Conservation (phyloP, 2,329 filamentous ascomycete species). For the Penicillium corylophilum region DNA sequence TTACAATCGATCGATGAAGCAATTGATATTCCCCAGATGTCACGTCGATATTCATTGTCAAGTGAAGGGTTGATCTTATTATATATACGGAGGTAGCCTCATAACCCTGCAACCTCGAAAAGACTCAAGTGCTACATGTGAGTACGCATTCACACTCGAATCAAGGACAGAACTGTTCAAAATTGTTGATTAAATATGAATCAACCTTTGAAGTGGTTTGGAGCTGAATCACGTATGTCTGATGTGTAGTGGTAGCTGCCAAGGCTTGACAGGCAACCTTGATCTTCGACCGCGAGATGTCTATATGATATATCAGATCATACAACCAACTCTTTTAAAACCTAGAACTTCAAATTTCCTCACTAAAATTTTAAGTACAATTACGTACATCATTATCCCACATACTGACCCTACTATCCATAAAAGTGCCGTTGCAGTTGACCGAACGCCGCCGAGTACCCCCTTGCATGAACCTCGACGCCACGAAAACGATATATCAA, state of each 20-base stretch:
- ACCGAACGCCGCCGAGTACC: background rate
- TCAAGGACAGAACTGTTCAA: no score
- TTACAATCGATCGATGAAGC: background rate
- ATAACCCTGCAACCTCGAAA: background rate
- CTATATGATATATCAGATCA: background rate
- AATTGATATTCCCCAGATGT: no score
- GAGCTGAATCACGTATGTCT: no score
- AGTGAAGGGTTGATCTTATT: no score
- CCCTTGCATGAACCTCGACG: background rate
- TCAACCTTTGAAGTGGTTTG: no score
- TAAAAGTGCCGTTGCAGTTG: background rate
- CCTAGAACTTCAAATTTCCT: background rate
- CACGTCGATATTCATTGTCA: no score
- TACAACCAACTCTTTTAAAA: background rate
- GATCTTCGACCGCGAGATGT: background rate
- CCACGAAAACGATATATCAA: background rate
- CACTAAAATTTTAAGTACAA: background rate
- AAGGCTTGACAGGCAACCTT: no score
- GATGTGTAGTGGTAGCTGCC: no score
- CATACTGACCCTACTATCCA: background rate
- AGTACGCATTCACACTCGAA: no score
- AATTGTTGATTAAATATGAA: no score
- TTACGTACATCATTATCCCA: background rate
- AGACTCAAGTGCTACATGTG: no score
- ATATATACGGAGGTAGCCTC: no score